Base-by-base conservation (phyloP, 83 land plant genomes). In the Isoetes engelmannii region DNA sequence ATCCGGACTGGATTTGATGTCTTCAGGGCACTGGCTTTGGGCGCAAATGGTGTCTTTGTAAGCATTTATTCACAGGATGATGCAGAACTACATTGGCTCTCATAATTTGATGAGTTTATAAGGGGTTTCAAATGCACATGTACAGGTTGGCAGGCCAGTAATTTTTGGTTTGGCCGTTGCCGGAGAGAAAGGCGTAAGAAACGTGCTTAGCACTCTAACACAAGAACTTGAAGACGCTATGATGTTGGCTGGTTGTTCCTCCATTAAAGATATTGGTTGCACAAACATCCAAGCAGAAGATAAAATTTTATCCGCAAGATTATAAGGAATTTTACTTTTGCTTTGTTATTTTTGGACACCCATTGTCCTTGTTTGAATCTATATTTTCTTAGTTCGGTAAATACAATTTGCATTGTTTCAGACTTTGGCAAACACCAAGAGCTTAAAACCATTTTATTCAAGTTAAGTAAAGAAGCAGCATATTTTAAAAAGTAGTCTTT, bases 31-130 rank as follows among this genome's bases (percentile, higher is more conserved):
- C 9, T 64, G 13, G 67, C 67, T 44, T 47, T 64, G 1, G 67
- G 67, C 9, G 44, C 67, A 18, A 44, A 3, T 64, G 67, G 67
- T 41, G 67, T 64, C 17, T 64, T 64, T 44, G 67, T 64, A 64
- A 64, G 67, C 6, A 6, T 6, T 12, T 7, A 49, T 49, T 7
- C 53, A 7, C 53, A 49, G 53, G 12, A 49, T 12, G 54, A 51
- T 15, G n/a, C 1, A 1, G 54, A 12, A 12, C 7, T 12, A 49
- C 53, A 49, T 7, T 7, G 12, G 15, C 0, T 51, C 54, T 0
- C 54, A 12, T 51, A 51, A 51, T 12, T 51, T 51, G 54, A 51
- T 10, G 15, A n/a, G n/a, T 15, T 51, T 51, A 1, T 10, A 51
- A 51, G 15, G 12, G 54, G 3, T 12, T 51, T 15, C 15, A 51